phyloP scores from a whole-genome alignment of 2,329 filamentous ascomycete species.

The Penicillium sp. region DNA sequence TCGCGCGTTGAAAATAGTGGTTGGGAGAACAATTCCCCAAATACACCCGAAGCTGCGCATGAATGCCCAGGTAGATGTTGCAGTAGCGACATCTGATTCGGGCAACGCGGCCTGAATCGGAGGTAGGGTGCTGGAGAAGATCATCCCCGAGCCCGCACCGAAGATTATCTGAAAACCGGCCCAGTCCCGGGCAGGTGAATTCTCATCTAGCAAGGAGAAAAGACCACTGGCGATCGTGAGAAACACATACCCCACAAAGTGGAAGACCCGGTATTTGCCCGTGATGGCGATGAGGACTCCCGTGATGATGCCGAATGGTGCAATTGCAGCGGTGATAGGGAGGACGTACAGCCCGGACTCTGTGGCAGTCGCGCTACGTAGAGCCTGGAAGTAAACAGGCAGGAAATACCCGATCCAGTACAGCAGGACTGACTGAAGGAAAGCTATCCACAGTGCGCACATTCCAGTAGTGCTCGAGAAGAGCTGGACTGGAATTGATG shows the following conservation, averaged over 20 bases:
- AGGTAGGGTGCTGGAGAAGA: conserved; percentile 27
- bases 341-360: conserved; percentile 33
- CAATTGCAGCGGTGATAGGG: conserved; percentile 25
- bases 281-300: conserved; percentile 34
- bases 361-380: conserved; percentile 34
- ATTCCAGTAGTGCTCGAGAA: conserved; percentile 1
- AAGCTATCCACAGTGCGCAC: conserved; percentile 9
- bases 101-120: conserved; percentile 30
- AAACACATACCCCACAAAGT: conserved; percentile 29
- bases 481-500: background rate
- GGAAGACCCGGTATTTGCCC: conserved; percentile 34
- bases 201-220: conserved; percentile 23
- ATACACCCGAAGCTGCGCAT: conserved; percentile 31
- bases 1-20: conserved; percentile 32
- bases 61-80: conserved; percentile 31
- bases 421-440: conserved; percentile 16
- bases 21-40: conserved; percentile 32
- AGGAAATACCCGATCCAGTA: conserved; percentile 34
- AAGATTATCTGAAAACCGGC: conserved; percentile 31
- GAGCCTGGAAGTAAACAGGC: conserved; percentile 48
- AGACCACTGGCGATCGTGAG: conserved; percentile 28
- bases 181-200: conserved; percentile 28
- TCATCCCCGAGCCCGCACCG: conserved; percentile 26
- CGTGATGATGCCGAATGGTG: conserved; percentile 29
- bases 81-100: conserved; percentile 28